Percentiles rank a stretch among this genome's conserved stretches.
Conservation (phyloP, 257 asterid species). For the Salvia miltiorrhiza region DNA sequence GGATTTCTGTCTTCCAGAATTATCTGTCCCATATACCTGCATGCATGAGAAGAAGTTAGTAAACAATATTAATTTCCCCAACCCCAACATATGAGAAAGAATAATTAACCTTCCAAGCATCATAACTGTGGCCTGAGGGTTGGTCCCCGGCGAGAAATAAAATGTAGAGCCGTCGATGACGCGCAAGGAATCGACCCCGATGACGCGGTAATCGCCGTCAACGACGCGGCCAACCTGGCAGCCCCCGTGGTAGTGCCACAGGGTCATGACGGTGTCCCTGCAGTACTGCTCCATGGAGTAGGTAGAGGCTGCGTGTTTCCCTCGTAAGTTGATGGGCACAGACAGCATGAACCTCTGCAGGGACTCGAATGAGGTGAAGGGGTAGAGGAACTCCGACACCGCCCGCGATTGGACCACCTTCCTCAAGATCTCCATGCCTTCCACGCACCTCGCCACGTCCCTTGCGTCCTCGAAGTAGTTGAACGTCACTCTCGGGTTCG, state of each 20-base stretch:
- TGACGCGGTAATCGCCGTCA: slow-evolving; percentile 48
- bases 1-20: slow-evolving; percentile 43
- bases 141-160: slow-evolving; percentile 64
- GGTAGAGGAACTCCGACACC: slow-evolving; percentile 43
- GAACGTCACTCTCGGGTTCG: slow-evolving; percentile 66
- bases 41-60: too few species aligned
- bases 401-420: slow-evolving; percentile 44
- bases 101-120: slow-evolving; percentile 76
- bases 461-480: slow-evolving; percentile 75
- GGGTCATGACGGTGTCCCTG: slow-evolving; percentile 69
- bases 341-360: slow-evolving; percentile 38
- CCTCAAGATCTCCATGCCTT: slow-evolving; percentile 50
- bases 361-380: slow-evolving; percentile 36
- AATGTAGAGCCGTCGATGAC: slow-evolving; percentile 81
- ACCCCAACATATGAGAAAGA: background rate
- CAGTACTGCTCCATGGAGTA: slow-evolving; percentile 64
- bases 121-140: slow-evolving; percentile 91
- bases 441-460: slow-evolving; percentile 65
- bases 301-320: slow-evolving; percentile 40
- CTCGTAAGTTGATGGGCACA: slow-evolving; percentile 49
- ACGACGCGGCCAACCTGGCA: slow-evolving; percentile 77
- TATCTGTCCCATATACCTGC: slow-evolving; percentile 73
- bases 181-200: slow-evolving; percentile 63
- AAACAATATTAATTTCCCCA: too few species aligned
- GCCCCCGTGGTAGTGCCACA: slow-evolving; percentile 97